These are phyloP conservation scores for Trichophyton mentagrophytes DNA, from an alignment of 2,329 filamentous ascomycete genomes.

Conservation along the genomic window DNA sequence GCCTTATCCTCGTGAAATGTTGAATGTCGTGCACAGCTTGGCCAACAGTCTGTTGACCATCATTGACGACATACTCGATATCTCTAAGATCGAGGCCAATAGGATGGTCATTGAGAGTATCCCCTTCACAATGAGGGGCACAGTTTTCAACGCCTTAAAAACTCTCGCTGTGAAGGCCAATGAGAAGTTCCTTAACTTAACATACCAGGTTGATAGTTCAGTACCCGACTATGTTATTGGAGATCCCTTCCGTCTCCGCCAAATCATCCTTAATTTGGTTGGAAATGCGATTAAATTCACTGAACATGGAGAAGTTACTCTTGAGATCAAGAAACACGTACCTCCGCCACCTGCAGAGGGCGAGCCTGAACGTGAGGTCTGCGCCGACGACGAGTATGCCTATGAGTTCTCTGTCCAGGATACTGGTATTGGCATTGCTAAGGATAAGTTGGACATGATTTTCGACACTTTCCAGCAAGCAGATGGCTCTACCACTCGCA, in stretches of 20 bases:
- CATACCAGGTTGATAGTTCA: slow-evolving; percentile 83
- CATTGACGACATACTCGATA: slow-evolving; percentile 67
- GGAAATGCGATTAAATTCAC: slow-evolving; percentile 99
- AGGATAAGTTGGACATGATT: slow-evolving; percentile 90
- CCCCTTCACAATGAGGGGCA: slow-evolving; percentile 83
- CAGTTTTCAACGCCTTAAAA: slow-evolving; percentile 94
- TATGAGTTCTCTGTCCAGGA: slow-evolving; percentile 94
- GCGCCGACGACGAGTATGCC: slow-evolving; percentile 64
- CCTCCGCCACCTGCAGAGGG: slow-evolving; percentile 24
- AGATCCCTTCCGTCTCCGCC: slow-evolving; percentile 87
- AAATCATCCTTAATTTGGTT: slow-evolving; percentile 93
- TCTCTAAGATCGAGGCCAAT: slow-evolving; percentile 75
- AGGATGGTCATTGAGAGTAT: slow-evolving; percentile 98
- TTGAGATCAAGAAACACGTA: slow-evolving; percentile 50
- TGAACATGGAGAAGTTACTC: slow-evolving; percentile 87
- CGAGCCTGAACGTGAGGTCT: slow-evolving; percentile 52
- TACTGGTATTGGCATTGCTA: slow-evolving; percentile 90
- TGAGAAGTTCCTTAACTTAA: slow-evolving; percentile 84
- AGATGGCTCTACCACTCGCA: slow-evolving; percentile 88
- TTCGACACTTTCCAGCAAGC: slow-evolving; percentile 99
- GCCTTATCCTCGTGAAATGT: slow-evolving; percentile 91
- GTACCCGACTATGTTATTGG: slow-evolving; percentile 92
- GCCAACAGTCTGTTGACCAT: slow-evolving; percentile 94
- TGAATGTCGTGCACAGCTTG: slow-evolving; percentile 94
- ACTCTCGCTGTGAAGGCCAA: slow-evolving; percentile 95